Evolutionary conservation across 306 rosid species (phyloP).

Genomic region (Glycine soja): DNA sequence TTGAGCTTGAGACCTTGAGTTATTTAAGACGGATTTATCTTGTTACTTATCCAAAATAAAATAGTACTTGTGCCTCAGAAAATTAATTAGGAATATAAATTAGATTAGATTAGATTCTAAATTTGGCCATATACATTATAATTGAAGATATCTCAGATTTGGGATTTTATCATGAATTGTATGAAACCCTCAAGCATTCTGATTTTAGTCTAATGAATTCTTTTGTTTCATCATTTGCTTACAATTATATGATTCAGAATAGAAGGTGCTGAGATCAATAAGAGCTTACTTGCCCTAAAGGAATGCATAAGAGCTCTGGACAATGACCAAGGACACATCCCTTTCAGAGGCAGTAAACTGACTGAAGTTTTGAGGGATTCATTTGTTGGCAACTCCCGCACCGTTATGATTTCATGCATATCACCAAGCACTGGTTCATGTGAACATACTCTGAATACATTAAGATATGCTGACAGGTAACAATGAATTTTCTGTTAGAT

Average conservation of each 20-base stretch:
- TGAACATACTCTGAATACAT: slow-evolving; percentile 95
- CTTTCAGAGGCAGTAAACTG: slow-evolving; percentile 97
- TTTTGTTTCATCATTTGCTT: slow-evolving; percentile 42
- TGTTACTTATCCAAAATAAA: slow-evolving; percentile 14
- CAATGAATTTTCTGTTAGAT: slow-evolving; percentile 22
- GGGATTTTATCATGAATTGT: neutral
- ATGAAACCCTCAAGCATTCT: slow-evolving; percentile 19
- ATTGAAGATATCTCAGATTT: slow-evolving; percentile 3
- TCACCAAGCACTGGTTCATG: slow-evolving; percentile 98
- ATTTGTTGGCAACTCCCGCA: slow-evolving; percentile 94
- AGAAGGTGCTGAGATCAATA: slow-evolving; percentile 99
- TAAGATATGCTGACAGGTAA: slow-evolving; percentile 99
- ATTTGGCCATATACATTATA: slow-evolving; percentile 6
- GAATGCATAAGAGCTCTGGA: slow-evolving; percentile 99
- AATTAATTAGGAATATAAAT: neutral
- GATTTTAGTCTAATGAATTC: slow-evolving; percentile 25
- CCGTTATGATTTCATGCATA: slow-evolving; percentile 98
- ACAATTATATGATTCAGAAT: slow-evolving; percentile 70
- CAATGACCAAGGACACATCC: slow-evolving; percentile 98
- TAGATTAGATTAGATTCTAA: slow-evolving; percentile 8
- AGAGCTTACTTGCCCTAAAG: slow-evolving; percentile 97
- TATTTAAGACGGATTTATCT: slow-evolving; percentile 23
- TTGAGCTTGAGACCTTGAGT: slow-evolving; percentile 41
- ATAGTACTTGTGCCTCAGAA: neutral
- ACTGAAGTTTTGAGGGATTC: slow-evolving; percentile 99